phyloP scores from a whole-genome alignment of 352 stramenopile species.

The Thraustochytrium sp. region DNA sequence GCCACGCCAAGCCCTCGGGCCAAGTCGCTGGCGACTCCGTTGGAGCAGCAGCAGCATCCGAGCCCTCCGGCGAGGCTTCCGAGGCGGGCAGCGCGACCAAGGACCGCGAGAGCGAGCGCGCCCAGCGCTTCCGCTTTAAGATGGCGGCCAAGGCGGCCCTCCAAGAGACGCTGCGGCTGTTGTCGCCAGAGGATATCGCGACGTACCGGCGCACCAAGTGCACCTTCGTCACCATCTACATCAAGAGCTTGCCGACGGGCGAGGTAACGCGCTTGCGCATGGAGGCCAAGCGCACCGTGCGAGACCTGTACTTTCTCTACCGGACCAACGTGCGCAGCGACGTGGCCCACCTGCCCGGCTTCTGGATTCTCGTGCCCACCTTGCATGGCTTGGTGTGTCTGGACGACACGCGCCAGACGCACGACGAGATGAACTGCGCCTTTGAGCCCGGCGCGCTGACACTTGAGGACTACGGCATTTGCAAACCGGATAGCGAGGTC shows the following conservation, averaged over 20 bases:
- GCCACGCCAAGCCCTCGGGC: neutral
- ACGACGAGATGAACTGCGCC: neutral
- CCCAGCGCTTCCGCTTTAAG: neutral
- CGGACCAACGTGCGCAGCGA: neutral
- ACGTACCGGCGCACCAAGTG: neutral
- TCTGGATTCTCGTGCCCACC: slow-evolving; percentile 7
- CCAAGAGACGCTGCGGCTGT: neutral
- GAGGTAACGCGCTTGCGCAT: neutral
- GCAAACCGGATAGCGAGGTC: neutral
- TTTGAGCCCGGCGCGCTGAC: slow-evolving; percentile 19
- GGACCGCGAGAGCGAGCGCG: neutral
- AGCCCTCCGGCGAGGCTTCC: neutral
- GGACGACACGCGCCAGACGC: neutral
- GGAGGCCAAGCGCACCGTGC: neutral
- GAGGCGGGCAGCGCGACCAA: neutral
- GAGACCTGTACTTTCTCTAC: slow-evolving; percentile 28
- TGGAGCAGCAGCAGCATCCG: no score
- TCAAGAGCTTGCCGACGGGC: slow-evolving; percentile 23
- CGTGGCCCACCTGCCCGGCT: neutral
- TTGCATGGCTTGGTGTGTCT: slow-evolving; percentile 15
- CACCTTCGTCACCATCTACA: slow-evolving; percentile 4
- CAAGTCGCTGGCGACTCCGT: no score
- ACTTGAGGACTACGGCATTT: neutral
- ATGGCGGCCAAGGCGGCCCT: slow-evolving; percentile 12
- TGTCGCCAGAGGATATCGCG: neutral